Percentiles rank a stretch among this genome's conserved stretches.
Evolutionary conservation across 164 flowering plant species (phyloP).

Genomic region (Vitis labrusca): DNA sequence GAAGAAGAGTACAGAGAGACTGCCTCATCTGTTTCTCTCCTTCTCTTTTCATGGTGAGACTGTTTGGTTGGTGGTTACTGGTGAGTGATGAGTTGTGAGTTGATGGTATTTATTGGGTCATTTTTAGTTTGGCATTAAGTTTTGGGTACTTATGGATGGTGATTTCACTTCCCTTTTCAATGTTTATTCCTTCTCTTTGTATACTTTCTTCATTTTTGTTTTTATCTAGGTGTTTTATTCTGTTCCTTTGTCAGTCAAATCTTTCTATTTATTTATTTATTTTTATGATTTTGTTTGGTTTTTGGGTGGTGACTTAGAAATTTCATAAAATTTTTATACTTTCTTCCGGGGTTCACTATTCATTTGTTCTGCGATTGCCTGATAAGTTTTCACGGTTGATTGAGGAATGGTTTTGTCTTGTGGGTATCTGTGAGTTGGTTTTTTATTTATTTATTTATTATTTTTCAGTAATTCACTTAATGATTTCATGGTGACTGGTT

Average conservation of each 20-base stretch:
- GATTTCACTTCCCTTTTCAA: slow-evolving; percentile 42
- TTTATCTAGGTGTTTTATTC: slow-evolving; percentile 32
- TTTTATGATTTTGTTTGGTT: slow-evolving; percentile 15
- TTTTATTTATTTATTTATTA: background rate
- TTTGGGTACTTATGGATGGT: slow-evolving; percentile 20
- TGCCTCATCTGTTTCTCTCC: background rate
- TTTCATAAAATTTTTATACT: slow-evolving; percentile 15
- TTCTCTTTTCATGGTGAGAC: slow-evolving; percentile 5
- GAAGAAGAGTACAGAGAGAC: no score
- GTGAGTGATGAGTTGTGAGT: slow-evolving; percentile 17
- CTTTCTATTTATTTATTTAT: slow-evolving; percentile 3
- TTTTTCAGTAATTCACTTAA: slow-evolving; percentile 3
- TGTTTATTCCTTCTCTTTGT: slow-evolving; percentile 40
- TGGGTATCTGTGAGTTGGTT: slow-evolving; percentile 21
- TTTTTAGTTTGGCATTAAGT: slow-evolving; percentile 10
- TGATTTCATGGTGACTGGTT: slow-evolving; percentile 22
- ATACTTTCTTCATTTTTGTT: slow-evolving; percentile 32
- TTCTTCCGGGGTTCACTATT: slow-evolving; percentile 33
- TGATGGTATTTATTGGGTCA: background rate
- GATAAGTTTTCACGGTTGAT: slow-evolving; percentile 12
- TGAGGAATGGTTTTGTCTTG: slow-evolving; percentile 23
- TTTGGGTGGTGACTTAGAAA: background rate
- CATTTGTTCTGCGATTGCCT: slow-evolving; percentile 8
- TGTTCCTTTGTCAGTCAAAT: slow-evolving; percentile 13
- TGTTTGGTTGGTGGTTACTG: slow-evolving; percentile 9